phyloP scores from a whole-genome alignment of 2,329 filamentous ascomycete genomes.

The Furcasterigmium sp. region DNA sequence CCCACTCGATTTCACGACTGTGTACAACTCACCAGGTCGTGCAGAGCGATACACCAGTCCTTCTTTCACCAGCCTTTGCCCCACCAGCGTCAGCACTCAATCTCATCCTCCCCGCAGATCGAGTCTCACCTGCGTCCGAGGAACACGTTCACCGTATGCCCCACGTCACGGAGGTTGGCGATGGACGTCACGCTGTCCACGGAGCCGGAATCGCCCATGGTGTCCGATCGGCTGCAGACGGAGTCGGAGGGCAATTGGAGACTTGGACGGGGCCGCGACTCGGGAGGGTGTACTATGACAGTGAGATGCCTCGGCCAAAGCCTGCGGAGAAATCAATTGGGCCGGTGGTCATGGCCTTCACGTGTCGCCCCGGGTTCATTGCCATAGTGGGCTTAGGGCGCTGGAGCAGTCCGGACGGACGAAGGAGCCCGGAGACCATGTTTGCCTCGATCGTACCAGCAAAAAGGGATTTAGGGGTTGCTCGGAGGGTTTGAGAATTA shows the following conservation, averaged over 20 bases:
- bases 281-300: too few species aligned
- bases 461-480: too few species aligned
- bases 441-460: too few species aligned
- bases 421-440: too few species aligned
- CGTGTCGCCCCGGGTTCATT: not conserved
- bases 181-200: slow-evolving; percentile 28
- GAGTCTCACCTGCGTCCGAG: slow-evolving; percentile 39
- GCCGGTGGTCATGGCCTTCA: not conserved
- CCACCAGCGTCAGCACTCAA: not conserved
- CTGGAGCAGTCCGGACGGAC: not conserved
- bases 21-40: slow-evolving; percentile 42
- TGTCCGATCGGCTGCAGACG: not conserved
- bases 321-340: too few species aligned
- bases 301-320: too few species aligned
- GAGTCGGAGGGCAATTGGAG: not conserved
- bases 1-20: not conserved
- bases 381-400: not conserved
- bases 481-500: too few species aligned
- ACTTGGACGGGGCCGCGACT: too few species aligned
- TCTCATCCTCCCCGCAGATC: not conserved
- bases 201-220: not conserved
- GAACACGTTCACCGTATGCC: slow-evolving; percentile 57
- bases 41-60: slow-evolving; percentile 66
- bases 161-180: slow-evolving; percentile 75
- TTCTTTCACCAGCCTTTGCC: slow-evolving; percentile 45